A percentile compares a stretch with the other conserved stretches of the same genome.
Conservation (phyloP, 2,329 filamentous ascomycete genomes). For the Aspergillus jensenii region DNA sequence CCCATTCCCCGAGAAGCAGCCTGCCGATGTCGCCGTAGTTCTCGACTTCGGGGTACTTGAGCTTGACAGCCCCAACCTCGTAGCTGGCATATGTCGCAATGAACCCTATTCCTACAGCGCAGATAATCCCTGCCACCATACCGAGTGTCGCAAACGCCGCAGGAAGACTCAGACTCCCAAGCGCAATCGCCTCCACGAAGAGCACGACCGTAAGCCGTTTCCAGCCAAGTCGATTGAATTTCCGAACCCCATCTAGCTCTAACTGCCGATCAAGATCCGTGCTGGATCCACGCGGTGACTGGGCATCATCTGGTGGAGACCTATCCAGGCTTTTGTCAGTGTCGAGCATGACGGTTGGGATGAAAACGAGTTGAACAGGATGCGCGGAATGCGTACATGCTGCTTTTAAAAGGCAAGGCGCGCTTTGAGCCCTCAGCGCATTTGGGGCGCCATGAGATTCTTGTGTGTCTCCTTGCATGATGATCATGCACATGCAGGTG, state of each 20-base stretch:
- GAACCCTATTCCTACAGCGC: slow-evolving; percentile 39
- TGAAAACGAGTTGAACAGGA: too few species aligned
- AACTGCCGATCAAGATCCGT: too few species aligned
- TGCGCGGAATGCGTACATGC: too few species aligned
- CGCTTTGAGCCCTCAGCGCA: too few species aligned
- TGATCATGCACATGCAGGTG: too few species aligned
- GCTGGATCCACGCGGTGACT: too few species aligned
- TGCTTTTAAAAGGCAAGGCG: too few species aligned
- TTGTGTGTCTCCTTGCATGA: too few species aligned
- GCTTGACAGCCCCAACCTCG: slow-evolving; percentile 40
- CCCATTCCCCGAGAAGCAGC: slow-evolving; percentile 38
- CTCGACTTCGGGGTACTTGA: slow-evolving; percentile 38
- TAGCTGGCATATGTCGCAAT: slow-evolving; percentile 45
- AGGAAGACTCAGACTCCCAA: slow-evolving; percentile 48
- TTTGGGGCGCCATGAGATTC: too few species aligned
- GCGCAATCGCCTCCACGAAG: slow-evolving; percentile 52
- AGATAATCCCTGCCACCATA: slow-evolving; percentile 48
- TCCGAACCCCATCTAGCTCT: slow-evolving; percentile 13
- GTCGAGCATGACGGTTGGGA: too few species aligned
- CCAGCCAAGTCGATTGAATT: slow-evolving; percentile 45
- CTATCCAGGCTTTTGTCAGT: too few species aligned
- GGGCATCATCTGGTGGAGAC: too few species aligned
- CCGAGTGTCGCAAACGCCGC: slow-evolving; percentile 47
- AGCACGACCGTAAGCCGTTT: slow-evolving; percentile 51
- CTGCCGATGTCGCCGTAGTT: slow-evolving; percentile 47